Base-by-base conservation (phyloP, 441 rosid species). In the Jatropha podagrica region DNA sequence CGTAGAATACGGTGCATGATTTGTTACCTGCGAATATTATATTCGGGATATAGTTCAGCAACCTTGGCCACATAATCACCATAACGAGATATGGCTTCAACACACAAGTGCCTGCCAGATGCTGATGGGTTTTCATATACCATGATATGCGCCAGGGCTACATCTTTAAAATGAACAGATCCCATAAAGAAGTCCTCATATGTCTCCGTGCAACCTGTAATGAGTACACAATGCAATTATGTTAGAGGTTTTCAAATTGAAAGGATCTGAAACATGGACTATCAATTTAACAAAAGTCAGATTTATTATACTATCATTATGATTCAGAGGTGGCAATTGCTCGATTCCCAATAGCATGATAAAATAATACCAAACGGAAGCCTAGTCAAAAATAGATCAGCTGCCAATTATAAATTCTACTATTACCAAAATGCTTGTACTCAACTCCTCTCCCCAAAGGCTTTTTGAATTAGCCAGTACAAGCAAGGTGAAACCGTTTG, bases 41-140 rank as follows among this genome's bases (percentile, higher is more conserved):
- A 93, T 76, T 90, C 92, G 9, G 99, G 97, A 86, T 90, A 95
- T 74, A 95, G 89, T 68, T 95, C 93, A 49, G 96, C 97, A 51
- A 91, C 97, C 84, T 90, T 91, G 77, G 95, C 96, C 37, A 32
- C 96, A 37, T 93, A 85, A 80, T 95, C 99, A 32, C 98, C 97
- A 73, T 90, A 95, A 81, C 91, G 98, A 76, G 97, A 85, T 76
- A 89, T 88, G 44, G 98, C 91, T 78, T 93, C 98, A 17, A 91
- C 89, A 72, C 97, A 90, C 82, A 91, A 20, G 81, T 95, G 96
- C 77, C 99, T 87, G 76, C 98, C 98, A 55, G 82, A 79, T 1
- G 98, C 91, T 58, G 88, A 75, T 81, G 85, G 80, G 75, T 89
- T 90, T 85, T 95, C 99, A 20, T 89, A 95, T 13, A 91, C 93